Base-by-base conservation (phyloP, 2,329 filamentous ascomycete species). In the Sporothrix luriei region DNA sequence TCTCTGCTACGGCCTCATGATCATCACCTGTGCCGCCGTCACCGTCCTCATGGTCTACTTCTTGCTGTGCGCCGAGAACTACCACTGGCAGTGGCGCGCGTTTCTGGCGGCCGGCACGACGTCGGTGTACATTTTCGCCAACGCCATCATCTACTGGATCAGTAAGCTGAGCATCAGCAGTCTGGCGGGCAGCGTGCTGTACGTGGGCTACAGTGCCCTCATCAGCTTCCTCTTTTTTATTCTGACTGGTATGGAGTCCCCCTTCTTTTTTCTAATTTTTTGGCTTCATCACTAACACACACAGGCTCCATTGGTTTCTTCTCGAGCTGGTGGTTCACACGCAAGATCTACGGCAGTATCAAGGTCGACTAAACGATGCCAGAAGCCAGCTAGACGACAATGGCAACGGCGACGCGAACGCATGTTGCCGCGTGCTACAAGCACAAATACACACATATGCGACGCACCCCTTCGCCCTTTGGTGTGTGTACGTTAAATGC, bases 61-160 rank as follows among this genome's bases (percentile, higher is more conserved):
- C 83, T 79, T 99, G 75, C 88, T 99, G 16, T 98, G 94, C 78
- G 90, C 92, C 0, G 95, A 99, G 82, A 95, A 99, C 81, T 99
- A 99, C 81, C 91, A 97, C 79, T 99, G 95, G 95, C 95, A 98
- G 76, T 99, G 95, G 95, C 88, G 95, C 67, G 90, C 93, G 6
- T 99, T 99, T 82, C 86, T 93, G 71, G 94, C 93, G 2, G 93
- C 93, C 0, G 95, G 95, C 70, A 94, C 93, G 77, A 96, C 91
- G 67, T 94, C 94, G 1, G 87, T 87, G 16, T 99, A 98, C 78
- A 93, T 99, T 59, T 98, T 98, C 79, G 82, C 91, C 51, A 96
- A 97, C 79, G 94, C 93, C 68, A 80, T 99, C 74, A 84, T 97
- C 68, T 98, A 97, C 81, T 95, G 95, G 87, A 82, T 93, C 48